Evolutionary conservation across 176 grass and related monocot genomes (phyloP), one percentile per base, ranked within the genome.

Genomic region (Oryza nivara): DNA sequence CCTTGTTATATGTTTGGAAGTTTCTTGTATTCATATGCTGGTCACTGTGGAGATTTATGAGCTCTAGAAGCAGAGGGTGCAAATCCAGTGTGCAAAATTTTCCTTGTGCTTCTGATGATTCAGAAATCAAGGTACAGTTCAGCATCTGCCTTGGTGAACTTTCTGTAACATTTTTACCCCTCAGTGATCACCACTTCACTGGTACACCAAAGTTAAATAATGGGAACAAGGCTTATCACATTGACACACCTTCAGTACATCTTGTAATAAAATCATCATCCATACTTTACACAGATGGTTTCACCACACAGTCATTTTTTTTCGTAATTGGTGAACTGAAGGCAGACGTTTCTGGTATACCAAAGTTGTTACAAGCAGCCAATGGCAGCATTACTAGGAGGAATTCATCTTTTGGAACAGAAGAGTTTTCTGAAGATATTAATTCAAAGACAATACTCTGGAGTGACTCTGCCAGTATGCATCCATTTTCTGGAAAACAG

Each of bases 101-200:
- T 73, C 70, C 69, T 86, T 34, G 46, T 74, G 54, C 82, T 80
- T 78, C 81, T 75, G 68, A 82, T 82, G 89, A 92, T 80, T 81
- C 75, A 71, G 84, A 93, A 78, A 46, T 35, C 6, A 80, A 86
- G 72, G 9, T 89, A 72, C 84, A 89, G 68, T 74, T 87, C 72
- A 88, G 45, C 66, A 56, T 96, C 36, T 75, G 88, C 80, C 77
- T 96, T 80, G 91, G 81, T 44, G 89, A 96, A 83, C 81, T 96
- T 65, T 83, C 68, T 78, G 69, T 96, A 79, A 87, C 87, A 17
- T 80, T 96, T 44, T 86, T 82, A 66, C 70, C 91, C 15, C 5
- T 66, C 32, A 54, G 41, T 84, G 81, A 58, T 84, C 51, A 68
- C 26, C 51, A 68, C 26, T 74, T 52, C 81, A 69, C 41, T 49